phyloP scores from a whole-genome alignment of 306 rosid species.

The Rosa multiflora region DNA sequence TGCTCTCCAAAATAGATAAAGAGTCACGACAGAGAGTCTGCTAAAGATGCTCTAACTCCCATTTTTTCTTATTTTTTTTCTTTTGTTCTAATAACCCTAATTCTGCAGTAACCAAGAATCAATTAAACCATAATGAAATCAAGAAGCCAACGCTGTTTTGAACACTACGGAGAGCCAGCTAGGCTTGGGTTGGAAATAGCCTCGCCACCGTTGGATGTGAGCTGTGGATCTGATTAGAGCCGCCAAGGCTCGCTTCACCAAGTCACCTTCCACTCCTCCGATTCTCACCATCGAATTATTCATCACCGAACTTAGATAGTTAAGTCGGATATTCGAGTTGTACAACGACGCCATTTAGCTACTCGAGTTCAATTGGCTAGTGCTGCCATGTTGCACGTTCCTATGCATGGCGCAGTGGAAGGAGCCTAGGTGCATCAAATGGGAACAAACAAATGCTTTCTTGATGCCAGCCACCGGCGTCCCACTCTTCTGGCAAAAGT shows the following conservation, averaged over 20 bases:
- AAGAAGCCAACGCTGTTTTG: not conserved
- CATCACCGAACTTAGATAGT: conserved; percentile 63
- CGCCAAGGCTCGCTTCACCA: conserved; percentile 45
- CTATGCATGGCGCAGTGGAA: conserved; percentile 70
- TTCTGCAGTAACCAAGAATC: not conserved
- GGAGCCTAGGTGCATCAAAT: conserved; percentile 71
- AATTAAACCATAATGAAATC: not conserved
- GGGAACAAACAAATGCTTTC: conserved; percentile 60
- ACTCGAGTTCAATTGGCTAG: not conserved
- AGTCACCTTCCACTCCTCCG: conserved; percentile 60
- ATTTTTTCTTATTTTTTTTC: too few relatives aligned
- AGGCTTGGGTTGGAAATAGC: conserved; percentile 47
- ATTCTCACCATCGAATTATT: conserved; percentile 63
- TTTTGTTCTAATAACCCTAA: not conserved
- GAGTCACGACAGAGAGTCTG: too few relatives aligned
- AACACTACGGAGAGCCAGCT: conserved; percentile 61
- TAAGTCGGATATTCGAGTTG: conserved; percentile 30
- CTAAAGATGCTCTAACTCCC: not conserved
- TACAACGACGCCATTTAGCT: conserved; percentile 18
- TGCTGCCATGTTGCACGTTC: conserved; percentile 13
- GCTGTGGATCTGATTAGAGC: conserved; percentile 52
- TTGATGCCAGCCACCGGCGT: not conserved
- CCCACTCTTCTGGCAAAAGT: not conserved
- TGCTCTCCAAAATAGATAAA: too few relatives aligned
- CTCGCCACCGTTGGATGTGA: conserved; percentile 53